Percentiles rank a stretch among this genome's conserved stretches.
These are phyloP conservation scores for Talaromyces sp. DNA, from an alignment of 2,329 filamentous ascomycete species.

Conservation along the genomic window DNA sequence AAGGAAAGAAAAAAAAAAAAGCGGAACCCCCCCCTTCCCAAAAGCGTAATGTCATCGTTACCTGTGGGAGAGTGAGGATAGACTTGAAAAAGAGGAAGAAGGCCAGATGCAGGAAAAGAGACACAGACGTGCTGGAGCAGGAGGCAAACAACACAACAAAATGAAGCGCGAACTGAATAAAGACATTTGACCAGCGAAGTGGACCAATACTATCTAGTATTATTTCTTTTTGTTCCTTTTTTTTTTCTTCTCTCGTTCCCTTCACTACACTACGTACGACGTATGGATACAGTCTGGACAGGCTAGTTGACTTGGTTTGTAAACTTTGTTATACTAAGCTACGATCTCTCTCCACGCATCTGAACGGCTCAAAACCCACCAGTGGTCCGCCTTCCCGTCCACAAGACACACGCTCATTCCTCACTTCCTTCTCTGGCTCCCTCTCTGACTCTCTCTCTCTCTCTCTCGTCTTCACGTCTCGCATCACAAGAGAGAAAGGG, in stretches of 20 bases:
- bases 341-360: constrained; percentile 18
- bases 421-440: too few relatives aligned
- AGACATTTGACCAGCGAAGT: not conserved
- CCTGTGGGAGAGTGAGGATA: not conserved
- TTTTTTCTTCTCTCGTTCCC: too few relatives aligned
- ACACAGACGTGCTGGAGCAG: not conserved
- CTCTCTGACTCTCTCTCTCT: not conserved
- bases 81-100: not conserved
- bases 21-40: constrained; percentile 1
- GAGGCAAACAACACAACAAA: not conserved
- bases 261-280: not conserved
- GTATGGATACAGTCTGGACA: constrained; percentile 4
- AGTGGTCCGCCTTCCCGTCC: constrained; percentile 13
- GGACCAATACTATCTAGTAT: not conserved
- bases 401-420: constrained; percentile 4
- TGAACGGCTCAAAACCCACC: constrained; percentile 18
- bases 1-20: not conserved
- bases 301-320: not conserved
- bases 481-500: not conserved
- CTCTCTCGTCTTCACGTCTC: not conserved
- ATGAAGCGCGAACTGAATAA: not conserved
- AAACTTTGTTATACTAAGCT: constrained; percentile 8
- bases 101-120: too few relatives aligned
- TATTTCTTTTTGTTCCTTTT: not conserved
- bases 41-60: not conserved